Evolutionary conservation across 2,329 filamentous ascomycete species (phyloP), one percentile per base, ranked within the genome.

Genomic region (Ceratocystis albifundus): DNA sequence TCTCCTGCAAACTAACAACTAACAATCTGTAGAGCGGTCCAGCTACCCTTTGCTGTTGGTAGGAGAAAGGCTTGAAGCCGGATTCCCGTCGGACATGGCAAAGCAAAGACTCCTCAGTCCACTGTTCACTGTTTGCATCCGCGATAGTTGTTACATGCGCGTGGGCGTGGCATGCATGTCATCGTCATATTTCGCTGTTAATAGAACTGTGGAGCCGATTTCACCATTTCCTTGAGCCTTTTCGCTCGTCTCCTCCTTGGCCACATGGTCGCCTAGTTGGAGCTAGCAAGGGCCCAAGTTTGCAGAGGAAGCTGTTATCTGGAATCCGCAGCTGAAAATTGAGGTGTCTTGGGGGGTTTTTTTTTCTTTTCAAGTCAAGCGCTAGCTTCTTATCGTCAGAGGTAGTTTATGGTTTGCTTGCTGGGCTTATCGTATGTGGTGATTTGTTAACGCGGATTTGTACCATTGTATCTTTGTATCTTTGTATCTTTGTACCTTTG

Each of bases 211-310:
- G 53, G 25, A 4, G 7, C 32, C 12, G 25, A 57, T 57, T 30
- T 53, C 20, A 53, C 22, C 48, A 53, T 53, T 53, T 8, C 48
- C 25, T 53, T 8, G 25, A 22, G 48, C 48, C 48, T 53, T 53
- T 25, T 53, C 20, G 10, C 48, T 50, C 22, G 4, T 15, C 22
- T 28, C 25, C 48, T 59, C 28, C 25, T n/a, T 30, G 32, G 55
- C 55, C 55, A 59, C 55, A 59, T 59, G 55, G 55, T 30, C 55
- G 55, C 55, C 55, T 59, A 30, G 55, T 30, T 30, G 55, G 55
- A 6, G 28, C 55, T n/a, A 59, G 55, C 55, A 30, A 59, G 53
- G 53, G 53, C 28, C 28, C 55, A 36, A 59, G 25, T 59, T 22
- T 30, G 25, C 25, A n/a, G 55, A 59, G 32, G 55, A 30, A 36